These are phyloP conservation scores for Coemansia sp. DNA, from an alignment of 192 early-diverging fungal species.

Conservation along the genomic window DNA sequence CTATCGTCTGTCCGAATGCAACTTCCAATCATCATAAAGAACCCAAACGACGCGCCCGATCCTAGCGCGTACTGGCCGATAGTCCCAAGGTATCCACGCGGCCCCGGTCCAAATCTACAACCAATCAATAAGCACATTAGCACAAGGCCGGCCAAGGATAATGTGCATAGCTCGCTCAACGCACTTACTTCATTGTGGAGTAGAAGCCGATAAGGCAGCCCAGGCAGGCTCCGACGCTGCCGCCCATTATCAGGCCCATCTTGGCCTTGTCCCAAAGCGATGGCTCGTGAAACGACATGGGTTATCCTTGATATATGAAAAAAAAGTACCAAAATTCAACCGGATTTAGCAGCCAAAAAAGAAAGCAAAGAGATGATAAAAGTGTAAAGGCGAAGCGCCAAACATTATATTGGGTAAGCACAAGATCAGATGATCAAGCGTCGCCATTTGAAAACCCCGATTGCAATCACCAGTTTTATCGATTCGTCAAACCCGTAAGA, in stretches of 20 bases:
- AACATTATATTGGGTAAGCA: too few relatives aligned
- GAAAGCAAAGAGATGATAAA: background rate
- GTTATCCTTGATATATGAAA: background rate
- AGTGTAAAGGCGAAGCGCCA: too few relatives aligned
- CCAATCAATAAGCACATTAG: background rate
- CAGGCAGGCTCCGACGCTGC: slow-evolving; percentile 52
- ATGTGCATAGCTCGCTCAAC: background rate
- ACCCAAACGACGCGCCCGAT: slow-evolving; percentile 78
- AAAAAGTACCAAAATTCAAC: background rate
- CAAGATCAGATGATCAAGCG: too few relatives aligned
- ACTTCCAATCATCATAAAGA: slow-evolving; percentile 73
- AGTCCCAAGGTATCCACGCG: slow-evolving; percentile 65
- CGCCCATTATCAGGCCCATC: slow-evolving; percentile 56
- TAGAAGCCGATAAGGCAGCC: slow-evolving; percentile 55
- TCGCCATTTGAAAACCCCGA: too few relatives aligned
- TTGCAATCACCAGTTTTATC: background rate
- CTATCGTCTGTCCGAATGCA: slow-evolving; percentile 50
- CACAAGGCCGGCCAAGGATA: background rate
- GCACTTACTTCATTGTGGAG: slow-evolving; percentile 54
- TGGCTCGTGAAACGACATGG: slow-evolving; percentile 47
- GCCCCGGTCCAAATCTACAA: slow-evolving; percentile 66
- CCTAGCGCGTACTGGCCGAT: slow-evolving; percentile 74
- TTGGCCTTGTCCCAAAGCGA: slow-evolving; percentile 56
- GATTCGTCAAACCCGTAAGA: too few relatives aligned
- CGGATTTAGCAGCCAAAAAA: background rate